phyloP scores from a whole-genome alignment of 345 rosid species.

The Clarkia xantiana region DNA sequence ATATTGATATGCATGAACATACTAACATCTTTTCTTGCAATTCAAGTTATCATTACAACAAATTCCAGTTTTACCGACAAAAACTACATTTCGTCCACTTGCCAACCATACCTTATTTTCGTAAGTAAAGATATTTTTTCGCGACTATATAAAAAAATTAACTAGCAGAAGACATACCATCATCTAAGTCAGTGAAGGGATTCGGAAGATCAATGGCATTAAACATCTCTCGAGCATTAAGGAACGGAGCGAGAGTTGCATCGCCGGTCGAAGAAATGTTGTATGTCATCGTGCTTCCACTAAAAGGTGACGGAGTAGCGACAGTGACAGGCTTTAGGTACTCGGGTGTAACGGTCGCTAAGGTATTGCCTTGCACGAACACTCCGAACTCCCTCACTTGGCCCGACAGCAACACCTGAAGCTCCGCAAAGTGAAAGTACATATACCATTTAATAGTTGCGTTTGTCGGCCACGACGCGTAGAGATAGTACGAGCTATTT shows the following conservation, averaged over 20 bases:
- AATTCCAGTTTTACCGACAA: too few relatives aligned
- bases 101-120: too few relatives aligned
- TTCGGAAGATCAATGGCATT: conserved; percentile 8
- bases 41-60: too few relatives aligned
- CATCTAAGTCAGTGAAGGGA: conserved; percentile 4
- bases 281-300: background rate
- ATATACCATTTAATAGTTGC: too few relatives aligned
- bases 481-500: background rate
- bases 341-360: background rate
- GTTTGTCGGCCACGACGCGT: accelerated
- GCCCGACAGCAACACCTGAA: conserved; percentile 6
- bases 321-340: background rate
- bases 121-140: too few relatives aligned
- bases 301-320: background rate
- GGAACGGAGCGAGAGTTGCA: conserved; percentile 23
- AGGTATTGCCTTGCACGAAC: background rate
- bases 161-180: background rate
- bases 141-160: too few relatives aligned
- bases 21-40: too few relatives aligned
- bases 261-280: background rate
- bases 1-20: too few relatives aligned
- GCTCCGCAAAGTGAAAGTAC: conserved; percentile 19
- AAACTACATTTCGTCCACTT: too few relatives aligned
- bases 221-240: conserved; percentile 29
- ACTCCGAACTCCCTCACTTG: conserved; percentile 1